Conservation (phyloP, 2,329 filamentous ascomycete genomes). For the Neurospora sp. region DNA sequence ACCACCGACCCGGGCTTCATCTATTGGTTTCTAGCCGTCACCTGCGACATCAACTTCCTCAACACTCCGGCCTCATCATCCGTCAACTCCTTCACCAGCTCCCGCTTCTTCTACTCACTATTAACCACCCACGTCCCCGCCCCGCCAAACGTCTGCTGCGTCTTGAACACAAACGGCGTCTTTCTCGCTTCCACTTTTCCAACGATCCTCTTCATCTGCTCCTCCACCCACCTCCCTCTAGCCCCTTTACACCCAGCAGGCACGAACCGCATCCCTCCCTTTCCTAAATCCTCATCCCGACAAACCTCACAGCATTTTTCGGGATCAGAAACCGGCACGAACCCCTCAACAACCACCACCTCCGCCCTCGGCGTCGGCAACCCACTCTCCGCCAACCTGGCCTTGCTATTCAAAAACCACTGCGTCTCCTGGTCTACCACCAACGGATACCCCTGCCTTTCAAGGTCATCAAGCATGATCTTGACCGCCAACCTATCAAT, state of each 20-base stretch:
- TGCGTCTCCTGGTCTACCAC: conserved; percentile 23
- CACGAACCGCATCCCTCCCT: conserved; percentile 15
- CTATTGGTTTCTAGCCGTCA: conserved; percentile 22
- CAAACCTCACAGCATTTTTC: conserved; percentile 16
- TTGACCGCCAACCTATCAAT: conserved; percentile 24
- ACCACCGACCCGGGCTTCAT: conserved; percentile 24
- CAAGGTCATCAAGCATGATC: conserved; percentile 22
- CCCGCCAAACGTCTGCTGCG: conserved; percentile 28
- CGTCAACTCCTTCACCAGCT: conserved; percentile 16
- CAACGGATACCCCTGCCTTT: conserved; percentile 16
- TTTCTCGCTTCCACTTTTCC: conserved; percentile 14
- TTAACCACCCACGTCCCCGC: conserved; percentile 26
- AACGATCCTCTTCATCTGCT: conserved; percentile 20
- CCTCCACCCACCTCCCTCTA: conserved; percentile 21
- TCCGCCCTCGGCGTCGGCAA: conserved; percentile 23
- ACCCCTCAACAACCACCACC: conserved; percentile 18
- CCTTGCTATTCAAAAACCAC: conserved; percentile 28
- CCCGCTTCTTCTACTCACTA: conserved; percentile 18
- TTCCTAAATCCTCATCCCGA: neutral
- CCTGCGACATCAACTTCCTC: conserved; percentile 21
- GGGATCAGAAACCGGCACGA: neutral
- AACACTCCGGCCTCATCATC: conserved; percentile 17
- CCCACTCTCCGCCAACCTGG: neutral
- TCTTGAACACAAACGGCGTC: conserved; percentile 29
- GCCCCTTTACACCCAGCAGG: conserved; percentile 19